phyloP scores from a whole-genome alignment of 805 yeast species.

The Dipodascopsis uninucleata region DNA sequence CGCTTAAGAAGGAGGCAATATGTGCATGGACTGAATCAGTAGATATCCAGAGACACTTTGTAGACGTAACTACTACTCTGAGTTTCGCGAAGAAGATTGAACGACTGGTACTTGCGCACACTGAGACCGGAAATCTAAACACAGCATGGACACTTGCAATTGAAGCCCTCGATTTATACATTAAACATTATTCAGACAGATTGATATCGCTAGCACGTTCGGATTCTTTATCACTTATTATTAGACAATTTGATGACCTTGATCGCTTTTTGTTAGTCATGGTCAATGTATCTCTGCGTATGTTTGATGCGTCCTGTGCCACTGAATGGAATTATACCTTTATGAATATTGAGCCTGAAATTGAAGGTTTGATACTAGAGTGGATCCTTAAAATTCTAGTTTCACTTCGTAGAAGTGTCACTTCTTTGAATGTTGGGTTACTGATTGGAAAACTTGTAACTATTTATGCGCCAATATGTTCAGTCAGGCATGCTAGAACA shows the following conservation, averaged over 20 bases:
- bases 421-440: too few relatives aligned
- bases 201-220: constrained; percentile 1
- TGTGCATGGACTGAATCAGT: constrained; percentile 15
- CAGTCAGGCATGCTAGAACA: too few relatives aligned
- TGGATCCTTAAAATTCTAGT: constrained; percentile 10
- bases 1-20: constrained; percentile 12
- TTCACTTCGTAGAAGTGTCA: neutral
- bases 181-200: neutral
- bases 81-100: constrained; percentile 17
- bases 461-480: too few relatives aligned
- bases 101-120: constrained; percentile 14
- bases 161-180: constrained; percentile 2
- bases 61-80: neutral
- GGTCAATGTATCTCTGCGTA: neutral
- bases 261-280: constrained; percentile 6
- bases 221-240: neutral
- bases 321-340: too few relatives aligned
- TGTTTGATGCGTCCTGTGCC: too few relatives aligned
- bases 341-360: too few relatives aligned
- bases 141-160: constrained; percentile 5
- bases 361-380: constrained; percentile 14
- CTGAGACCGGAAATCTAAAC: constrained; percentile 2
- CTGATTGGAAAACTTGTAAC: too few relatives aligned
- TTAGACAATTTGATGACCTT: constrained; percentile 3
- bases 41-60: constrained; percentile 5